These are phyloP conservation scores for Thozetella sp. DNA, from an alignment of 495 filamentous ascomycete species.

Conservation along the genomic window DNA sequence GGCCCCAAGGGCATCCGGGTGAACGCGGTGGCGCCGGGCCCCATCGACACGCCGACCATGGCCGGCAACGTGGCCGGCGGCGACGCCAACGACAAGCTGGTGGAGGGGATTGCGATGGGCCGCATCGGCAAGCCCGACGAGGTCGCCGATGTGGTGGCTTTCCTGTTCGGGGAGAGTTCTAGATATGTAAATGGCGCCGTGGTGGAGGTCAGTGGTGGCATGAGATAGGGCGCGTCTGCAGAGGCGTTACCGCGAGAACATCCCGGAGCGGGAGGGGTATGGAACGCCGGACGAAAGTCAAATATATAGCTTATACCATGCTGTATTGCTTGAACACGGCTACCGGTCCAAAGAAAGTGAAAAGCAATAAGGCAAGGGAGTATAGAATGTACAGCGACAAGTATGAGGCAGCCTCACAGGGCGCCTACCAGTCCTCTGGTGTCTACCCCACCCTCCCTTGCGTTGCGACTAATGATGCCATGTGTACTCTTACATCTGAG, in stretches of 20 bases:
- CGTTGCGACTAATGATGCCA: neutral
- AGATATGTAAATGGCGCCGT: neutral
- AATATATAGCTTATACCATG: no score
- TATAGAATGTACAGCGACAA: no score
- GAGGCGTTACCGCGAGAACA: neutral
- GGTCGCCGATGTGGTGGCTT: neutral
- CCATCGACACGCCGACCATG: conserved; percentile 53
- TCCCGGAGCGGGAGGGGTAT: neutral
- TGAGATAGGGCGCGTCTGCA: neutral
- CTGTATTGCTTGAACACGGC: no score
- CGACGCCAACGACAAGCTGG: neutral
- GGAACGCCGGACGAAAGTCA: no score
- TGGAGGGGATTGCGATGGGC: neutral
- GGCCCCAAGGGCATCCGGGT: conserved; percentile 62
- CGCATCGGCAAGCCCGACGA: neutral
- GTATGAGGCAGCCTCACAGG: no score
- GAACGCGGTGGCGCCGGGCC: conserved; percentile 63
- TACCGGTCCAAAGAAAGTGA: no score
- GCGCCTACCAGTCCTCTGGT: no score
- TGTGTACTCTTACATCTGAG: neutral
- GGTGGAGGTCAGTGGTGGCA: neutral
- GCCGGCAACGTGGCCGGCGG: neutral
- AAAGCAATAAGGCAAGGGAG: no score
- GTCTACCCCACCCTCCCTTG: neutral
- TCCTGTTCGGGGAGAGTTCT: neutral